Percentiles rank a stretch among this genome's conserved stretches.
These are phyloP conservation scores for Hericium erinaceus DNA, from an alignment of 768 basidiomycete species.

Conservation along the genomic window DNA sequence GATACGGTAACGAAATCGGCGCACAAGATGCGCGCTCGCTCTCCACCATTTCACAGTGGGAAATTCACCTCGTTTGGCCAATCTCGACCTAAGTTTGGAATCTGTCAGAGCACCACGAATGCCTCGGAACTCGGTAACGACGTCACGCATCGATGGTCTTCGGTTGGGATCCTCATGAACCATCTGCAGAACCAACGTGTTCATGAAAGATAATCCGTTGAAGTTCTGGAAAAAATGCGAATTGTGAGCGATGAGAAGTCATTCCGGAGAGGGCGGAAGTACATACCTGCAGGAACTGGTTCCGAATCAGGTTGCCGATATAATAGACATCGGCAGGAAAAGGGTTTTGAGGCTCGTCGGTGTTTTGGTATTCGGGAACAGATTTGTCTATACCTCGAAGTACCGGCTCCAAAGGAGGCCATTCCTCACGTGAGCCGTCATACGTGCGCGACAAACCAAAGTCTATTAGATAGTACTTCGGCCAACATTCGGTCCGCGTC, in stretches of 20 bases:
- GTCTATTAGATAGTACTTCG: constrained; percentile 18
- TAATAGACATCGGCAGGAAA: constrained; percentile 17
- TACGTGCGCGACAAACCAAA: constrained; percentile 18
- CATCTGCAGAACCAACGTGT: not conserved
- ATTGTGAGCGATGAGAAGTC: no score
- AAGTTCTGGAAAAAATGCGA: no score
- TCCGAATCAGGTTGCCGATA: constrained; percentile 14
- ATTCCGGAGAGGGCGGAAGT: not conserved
- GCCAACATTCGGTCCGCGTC: constrained; percentile 14
- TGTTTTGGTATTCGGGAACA: constrained; percentile 13
- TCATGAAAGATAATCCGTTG: not conserved
- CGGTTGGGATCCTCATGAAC: not conserved
- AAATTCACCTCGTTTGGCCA: not conserved
- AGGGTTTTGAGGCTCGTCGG: constrained; percentile 2
- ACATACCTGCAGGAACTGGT: constrained; percentile 7
- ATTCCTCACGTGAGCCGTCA: constrained; percentile 5
- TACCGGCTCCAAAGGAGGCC: not conserved
- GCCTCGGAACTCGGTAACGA: not conserved
- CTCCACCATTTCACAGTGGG: not conserved
- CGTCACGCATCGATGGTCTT: not conserved
- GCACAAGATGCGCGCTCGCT: not conserved
- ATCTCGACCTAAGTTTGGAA: not conserved
- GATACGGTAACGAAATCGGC: not conserved
- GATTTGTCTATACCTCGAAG: constrained; percentile 9
- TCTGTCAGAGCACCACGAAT: not conserved